Base-by-base conservation (phyloP, 768 basidiomycete genomes). In the Lactarius hengduanensis region DNA sequence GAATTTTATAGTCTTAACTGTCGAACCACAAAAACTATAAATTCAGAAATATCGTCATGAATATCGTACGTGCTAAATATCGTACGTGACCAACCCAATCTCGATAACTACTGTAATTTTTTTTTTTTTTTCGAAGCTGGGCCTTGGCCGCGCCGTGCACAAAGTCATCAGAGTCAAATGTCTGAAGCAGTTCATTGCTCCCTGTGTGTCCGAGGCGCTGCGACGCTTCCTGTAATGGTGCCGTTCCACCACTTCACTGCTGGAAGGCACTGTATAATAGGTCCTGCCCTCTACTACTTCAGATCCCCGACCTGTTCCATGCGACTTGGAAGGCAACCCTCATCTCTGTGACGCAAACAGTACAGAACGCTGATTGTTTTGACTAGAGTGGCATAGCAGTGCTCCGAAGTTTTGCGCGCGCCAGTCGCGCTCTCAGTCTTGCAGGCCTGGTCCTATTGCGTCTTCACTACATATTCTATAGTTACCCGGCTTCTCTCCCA, bases 1-100 rank as follows among this genome's bases (percentile, higher is more conserved):
- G 32, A 45, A 59, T 45, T 56, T 56, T 47, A 61, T 38, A 43
- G 53, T 57, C 32, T 34, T 4, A 4, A 34, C 16, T 20, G 34
- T 57, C 62, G 62, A 47, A 63, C 62, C 41, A 63, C 15, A 40
- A 40, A 40, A 3, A 16, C 38, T 15, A 4, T 56, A 22, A n/a
- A 22, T n/a, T 8, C 18, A 26, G 16, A 41, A 41, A 41, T 41
- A 15, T 41, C 41, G 40, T 34, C 36, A 38, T 0, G 11, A 38
- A 38, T 38, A 38, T 38, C 36, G 36, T 38, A 38, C 36, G 36
- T 38, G 34, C 34, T 8, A 10, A 34, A 34, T 34, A 34, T 34
- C 34, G 34, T 34, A 34, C 34, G 32, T 30, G 30, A 30, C 30
- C 6, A 28, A 28, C 2, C 28, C 28, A 28, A 28, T 28, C 26